Evolutionary conservation across 257 asterid genomes (phyloP), one percentile per base, ranked within the genome.

Genomic region (Solanum clarkiae): DNA sequence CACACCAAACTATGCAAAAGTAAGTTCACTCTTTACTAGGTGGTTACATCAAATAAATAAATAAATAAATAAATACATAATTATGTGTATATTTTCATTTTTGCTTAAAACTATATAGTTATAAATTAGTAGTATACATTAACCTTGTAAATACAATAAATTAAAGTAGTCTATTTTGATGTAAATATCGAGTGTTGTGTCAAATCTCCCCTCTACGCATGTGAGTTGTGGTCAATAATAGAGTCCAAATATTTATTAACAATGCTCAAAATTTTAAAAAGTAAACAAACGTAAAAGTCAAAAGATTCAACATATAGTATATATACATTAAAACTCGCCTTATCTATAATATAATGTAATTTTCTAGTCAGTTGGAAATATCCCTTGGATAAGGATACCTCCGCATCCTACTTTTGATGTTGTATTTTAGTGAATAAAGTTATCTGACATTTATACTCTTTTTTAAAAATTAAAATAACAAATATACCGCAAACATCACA

Each of bases 401-500:
- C 2, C 26, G 8, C 18, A 63, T 1, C 11, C 2, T 26, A 2
- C 32, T 63, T 63, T 9, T 65, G 20, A 12, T 26, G 7, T 32
- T 9, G 12, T 2, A 6, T 4, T 12, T 15, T 15, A 66, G 47
- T 32, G 3, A 9, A 29, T 29, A 66, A 2, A 66, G 20, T 29
- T 66, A 9, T 14, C 8, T 0, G 0, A 5, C 8, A 66, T 3
- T 66, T 32, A 1, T 29, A 1, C 10, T 63, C 24, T 63, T n/a
- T 2, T n/a, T n/a, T n/a, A n/a, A n/a, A n/a, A n/a, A 59, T 36
- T 36, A 36, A 4, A 15, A 49, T 51, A 51, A 51, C 16, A 51
- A 11, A 2, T 16, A 2, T 8, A 15, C 2, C 3, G 0, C 0
- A 14, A 65, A 29, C 20, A 13, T 6, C 15, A 6, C 1, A 0